A percentile compares a stretch with the other conserved stretches of the same genome.
Conservation (phyloP, 495 filamentous ascomycete species). For the Glarea lozoyensis region DNA sequence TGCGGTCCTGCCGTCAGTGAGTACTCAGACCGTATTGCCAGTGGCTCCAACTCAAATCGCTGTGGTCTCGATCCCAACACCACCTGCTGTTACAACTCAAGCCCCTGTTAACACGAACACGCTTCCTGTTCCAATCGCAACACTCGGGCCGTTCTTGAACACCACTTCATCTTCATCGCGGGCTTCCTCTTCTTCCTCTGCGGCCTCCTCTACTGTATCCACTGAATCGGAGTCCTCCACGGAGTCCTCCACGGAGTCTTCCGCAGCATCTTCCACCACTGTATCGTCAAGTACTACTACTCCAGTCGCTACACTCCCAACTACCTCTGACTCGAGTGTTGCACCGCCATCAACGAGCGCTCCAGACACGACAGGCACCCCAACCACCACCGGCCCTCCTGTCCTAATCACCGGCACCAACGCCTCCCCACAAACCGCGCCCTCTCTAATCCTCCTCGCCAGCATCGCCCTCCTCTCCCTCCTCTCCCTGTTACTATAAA, state of each 20-base stretch:
- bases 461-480: neutral
- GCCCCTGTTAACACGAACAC: neutral
- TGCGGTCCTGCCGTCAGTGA: constrained; percentile 10
- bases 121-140: neutral
- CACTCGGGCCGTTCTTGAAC: too few species aligned
- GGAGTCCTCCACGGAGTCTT: too few species aligned
- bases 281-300: too few species aligned
- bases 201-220: neutral
- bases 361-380: neutral
- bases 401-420: constrained; percentile 3
- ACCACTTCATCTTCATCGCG: neutral
- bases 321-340: neutral
- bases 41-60: constrained; percentile 4
- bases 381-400: constrained; percentile 1
- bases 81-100: constrained; percentile 4
- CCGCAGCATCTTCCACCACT: too few species aligned
- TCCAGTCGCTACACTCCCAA: neutral
- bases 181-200: neutral
- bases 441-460: neutral
- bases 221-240: neutral
- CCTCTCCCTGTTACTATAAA: neutral
- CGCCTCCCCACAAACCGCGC: neutral
- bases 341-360: neutral
- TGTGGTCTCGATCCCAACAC: constrained; percentile 28
- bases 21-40: constrained; percentile 20